These are phyloP conservation scores for Fusarium coffeatum DNA, from an alignment of 2,329 filamentous ascomycete species.

Conservation along the genomic window DNA sequence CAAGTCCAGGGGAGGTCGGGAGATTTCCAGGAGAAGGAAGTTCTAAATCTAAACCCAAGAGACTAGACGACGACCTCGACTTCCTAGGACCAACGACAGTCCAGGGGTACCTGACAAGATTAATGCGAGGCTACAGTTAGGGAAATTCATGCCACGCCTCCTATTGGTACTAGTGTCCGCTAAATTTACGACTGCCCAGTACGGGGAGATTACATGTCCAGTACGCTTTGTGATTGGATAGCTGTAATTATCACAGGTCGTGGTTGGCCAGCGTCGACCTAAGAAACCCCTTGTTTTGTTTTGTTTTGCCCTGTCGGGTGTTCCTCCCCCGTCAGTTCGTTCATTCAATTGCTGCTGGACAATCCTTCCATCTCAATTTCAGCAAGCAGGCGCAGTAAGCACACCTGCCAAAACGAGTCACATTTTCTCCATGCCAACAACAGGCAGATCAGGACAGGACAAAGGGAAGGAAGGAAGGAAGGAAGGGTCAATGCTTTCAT, in stretches of 20 bases:
- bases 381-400: constrained; percentile 4
- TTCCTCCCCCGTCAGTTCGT: constrained; percentile 7
- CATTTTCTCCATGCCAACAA: constrained; percentile 11
- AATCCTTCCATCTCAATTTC: constrained; percentile 16
- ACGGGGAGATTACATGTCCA: constrained; percentile 31
- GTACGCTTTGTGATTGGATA: constrained; percentile 10
- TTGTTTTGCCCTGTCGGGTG: constrained; percentile 13
- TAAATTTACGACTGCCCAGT: constrained; percentile 12
- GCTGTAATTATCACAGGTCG: constrained; percentile 5
- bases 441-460: neutral
- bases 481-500: constrained; percentile 4
- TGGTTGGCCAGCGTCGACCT: constrained; percentile 11
- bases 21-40: constrained; percentile 18
- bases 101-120: constrained; percentile 24
- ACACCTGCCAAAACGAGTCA: constrained; percentile 34
- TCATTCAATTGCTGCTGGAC: constrained; percentile 6
- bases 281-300: constrained; percentile 19
- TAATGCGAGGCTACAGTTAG: neutral
- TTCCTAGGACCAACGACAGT: constrained; percentile 15
- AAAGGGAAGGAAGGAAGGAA: neutral
- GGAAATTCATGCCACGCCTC: constrained; percentile 8
- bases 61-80: neutral
- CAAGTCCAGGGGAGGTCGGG: constrained; percentile 15
- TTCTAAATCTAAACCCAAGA: neutral
- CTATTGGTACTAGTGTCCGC: constrained; percentile 11